phyloP scores from a whole-genome alignment of 495 filamentous ascomycete genomes.

The Staphylotrichum tortipilum region DNA sequence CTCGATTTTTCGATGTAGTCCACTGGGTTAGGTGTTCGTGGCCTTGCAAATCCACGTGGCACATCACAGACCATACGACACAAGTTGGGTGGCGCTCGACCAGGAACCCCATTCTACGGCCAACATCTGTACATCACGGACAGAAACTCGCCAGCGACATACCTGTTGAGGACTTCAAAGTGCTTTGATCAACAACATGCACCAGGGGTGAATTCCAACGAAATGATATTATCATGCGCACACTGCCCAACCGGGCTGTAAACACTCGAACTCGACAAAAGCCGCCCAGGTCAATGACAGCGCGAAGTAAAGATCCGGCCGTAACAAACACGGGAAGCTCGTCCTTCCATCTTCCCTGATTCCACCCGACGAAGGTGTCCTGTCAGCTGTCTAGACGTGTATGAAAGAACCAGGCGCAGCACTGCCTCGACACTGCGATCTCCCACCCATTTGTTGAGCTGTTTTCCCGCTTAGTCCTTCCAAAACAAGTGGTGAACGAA shows the following conservation, averaged over 20 bases:
- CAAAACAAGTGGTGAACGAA: background rate
- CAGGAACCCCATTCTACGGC: too few species aligned
- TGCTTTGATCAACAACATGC: too few species aligned
- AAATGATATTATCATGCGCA: background rate
- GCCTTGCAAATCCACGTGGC: too few species aligned
- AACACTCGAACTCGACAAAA: slow-evolving; percentile 5
- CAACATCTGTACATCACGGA: too few species aligned
- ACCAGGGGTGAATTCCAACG: too few species aligned
- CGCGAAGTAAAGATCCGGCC: background rate
- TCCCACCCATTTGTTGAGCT: background rate
- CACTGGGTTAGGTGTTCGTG: too few species aligned
- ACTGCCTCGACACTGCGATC: background rate
- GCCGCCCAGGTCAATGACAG: slow-evolving; percentile 1
- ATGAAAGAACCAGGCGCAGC: background rate
- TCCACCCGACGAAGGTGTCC: slow-evolving; percentile 5
- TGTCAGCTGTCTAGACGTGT: background rate
- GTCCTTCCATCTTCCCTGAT: background rate
- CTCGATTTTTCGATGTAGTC: too few species aligned
- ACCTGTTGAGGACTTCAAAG: too few species aligned
- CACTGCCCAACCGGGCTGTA: background rate
- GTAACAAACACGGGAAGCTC: background rate
- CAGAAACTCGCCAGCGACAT: too few species aligned
- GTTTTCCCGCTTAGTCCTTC: background rate
- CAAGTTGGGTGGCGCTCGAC: too few species aligned
- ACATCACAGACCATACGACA: too few species aligned